Percentiles rank a stretch among this genome's conserved stretches.
Evolutionary conservation across 1,139 yeast genomes (phyloP).

Genomic region (Chernovozyma aurita): DNA sequence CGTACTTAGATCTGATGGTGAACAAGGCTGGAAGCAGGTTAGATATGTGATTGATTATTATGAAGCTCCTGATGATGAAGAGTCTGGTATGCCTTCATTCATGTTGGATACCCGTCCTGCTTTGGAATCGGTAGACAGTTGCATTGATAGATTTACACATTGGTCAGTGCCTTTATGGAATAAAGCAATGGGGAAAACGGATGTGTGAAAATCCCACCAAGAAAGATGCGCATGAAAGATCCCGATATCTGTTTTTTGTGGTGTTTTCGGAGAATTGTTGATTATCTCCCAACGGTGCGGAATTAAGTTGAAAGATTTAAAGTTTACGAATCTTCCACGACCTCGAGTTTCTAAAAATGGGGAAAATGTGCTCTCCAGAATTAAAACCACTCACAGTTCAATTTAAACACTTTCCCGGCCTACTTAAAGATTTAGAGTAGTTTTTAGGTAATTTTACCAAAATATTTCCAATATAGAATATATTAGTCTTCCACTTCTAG

Average conservation of each 20-base stretch:
- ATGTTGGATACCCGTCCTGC: constrained; percentile 95
- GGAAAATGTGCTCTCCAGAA: too few relatives aligned
- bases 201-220: constrained; percentile 10
- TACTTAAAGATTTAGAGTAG: too few relatives aligned
- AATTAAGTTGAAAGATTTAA: too few relatives aligned
- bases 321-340: too few relatives aligned
- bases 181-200: constrained; percentile 42
- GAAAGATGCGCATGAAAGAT: too few relatives aligned
- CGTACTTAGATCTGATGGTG: constrained; percentile 65
- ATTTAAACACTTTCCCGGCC: too few relatives aligned
- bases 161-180: constrained; percentile 42
- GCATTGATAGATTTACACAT: constrained; percentile 59
- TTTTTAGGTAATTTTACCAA: too few relatives aligned
- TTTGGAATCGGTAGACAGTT: constrained; percentile 61
- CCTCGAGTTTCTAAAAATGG: too few relatives aligned
- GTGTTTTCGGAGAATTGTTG: neutral
- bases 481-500: too few relatives aligned
- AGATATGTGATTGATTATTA: constrained; percentile 95
- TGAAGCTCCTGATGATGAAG: constrained; percentile 86
- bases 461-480: too few relatives aligned
- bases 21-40: constrained; percentile 48
- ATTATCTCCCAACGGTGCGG: too few relatives aligned
- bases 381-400: too few relatives aligned
- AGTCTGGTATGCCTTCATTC: constrained; percentile 84
- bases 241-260: neutral